Evolutionary conservation across 108 stramenopile genomes (phyloP), one percentile per base, ranked within the genome.

Genomic region (Cyclotella choctawhatcheeana): DNA sequence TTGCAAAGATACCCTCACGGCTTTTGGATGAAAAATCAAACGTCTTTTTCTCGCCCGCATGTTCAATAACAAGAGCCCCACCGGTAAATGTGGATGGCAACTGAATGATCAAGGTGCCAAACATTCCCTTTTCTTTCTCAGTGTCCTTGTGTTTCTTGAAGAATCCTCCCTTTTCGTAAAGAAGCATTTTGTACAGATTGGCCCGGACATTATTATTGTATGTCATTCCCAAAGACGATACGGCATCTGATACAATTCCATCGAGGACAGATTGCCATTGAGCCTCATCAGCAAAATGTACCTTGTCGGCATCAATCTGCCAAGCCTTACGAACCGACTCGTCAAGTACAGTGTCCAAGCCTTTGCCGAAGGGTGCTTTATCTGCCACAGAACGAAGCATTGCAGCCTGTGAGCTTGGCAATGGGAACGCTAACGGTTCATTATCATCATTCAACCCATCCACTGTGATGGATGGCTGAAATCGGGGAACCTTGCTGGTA

Each of bases 61-160:
- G 67, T 16, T 54, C 31, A 20, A 68, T 58, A 8, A 54, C 7
- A 6, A 68, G 51, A n/a, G 14, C 48, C 18, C 67, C 67, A 18
- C 67, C 67, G 8, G 67, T 68, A 44, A 44, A 68, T 53, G 53
- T 68, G 16, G 67, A 29, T 33, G 67, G 67, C 14, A 67, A 51
- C 24, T 68, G 67, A 64, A 77, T 77, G 13, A 77, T 58, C n/a
- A 77, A 31, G 4, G 74, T 75, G 16, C 65, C 76, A 64, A 77
- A 77, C 76, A 77, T 77, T 2, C 76, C 76, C 17, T 0, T 20
- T 35, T 20, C 60, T 35, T 76, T 76, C 25, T 76, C 75, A 18
- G 69, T 69, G 30, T 69, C 75, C 13, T 67, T 32, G 29, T 70
- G 68, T 37, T 64, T 77, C n/a, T 63, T 65, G 64, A 70, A 70